Evolutionary conservation across 140 eudicot species (phyloP), one percentile per base, ranked within the genome.

Genomic region (Artemisia princeps): DNA sequence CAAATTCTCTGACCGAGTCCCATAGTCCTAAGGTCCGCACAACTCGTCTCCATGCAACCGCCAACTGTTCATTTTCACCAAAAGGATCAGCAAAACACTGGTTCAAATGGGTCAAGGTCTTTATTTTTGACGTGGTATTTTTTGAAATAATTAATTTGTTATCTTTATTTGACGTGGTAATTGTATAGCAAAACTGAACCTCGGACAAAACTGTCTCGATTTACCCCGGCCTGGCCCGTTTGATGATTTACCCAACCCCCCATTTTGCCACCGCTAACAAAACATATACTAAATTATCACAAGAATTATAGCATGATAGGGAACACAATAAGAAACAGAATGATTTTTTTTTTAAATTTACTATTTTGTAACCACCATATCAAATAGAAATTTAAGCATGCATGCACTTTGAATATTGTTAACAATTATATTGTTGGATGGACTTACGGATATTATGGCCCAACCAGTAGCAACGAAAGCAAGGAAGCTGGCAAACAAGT

Each of bases 401-500:
- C 10, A 1, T 37, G 8, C 44, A 37, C 44, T 37, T 37, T 5
- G 44, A 37, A 7, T 37, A 37, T 37, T 5, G 44, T 37, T 37
- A 1, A 37, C 10, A 6, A 37, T 37, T 37, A 37, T 37, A 37
- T 37, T 6, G 8, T 37, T 6, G 44, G 44, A 6, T 6, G 44
- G 8, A 83, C 96, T 87, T 85, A 91, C 97, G 66, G 79, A 81
- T 49, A 92, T 62, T 37, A 92, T 77, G 56, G 81, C 85, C 98
- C 98, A 92, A 74, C 98, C 98, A 46, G 98, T 92, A 11, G 98
- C 87, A 78, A 92, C 82, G 67, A 85, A 88, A 57, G 96, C 96
- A 64, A 92, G 96, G 63, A 69, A 62, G 81, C 98, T 73, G 60
- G 96, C 98, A 64, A 92, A 84, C 72, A 92, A 76, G 78, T 92